Percentiles rank a stretch among this genome's conserved stretches.
Conservation (phyloP, 2,329 filamentous ascomycete genomes). For the Neopestalotiopsis sp. region DNA sequence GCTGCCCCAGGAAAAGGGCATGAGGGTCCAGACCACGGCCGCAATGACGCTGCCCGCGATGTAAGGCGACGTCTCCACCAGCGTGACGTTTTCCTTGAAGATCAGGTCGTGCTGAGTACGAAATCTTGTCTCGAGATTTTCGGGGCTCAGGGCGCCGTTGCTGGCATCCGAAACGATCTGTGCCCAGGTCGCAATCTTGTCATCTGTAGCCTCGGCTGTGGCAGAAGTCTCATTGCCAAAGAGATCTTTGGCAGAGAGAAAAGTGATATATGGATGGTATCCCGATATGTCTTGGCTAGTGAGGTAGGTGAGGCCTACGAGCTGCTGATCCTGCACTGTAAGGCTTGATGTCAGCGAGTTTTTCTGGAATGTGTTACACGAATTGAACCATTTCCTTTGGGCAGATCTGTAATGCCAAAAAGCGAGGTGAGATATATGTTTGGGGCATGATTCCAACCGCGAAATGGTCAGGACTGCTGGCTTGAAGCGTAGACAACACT, state of each 20-base stretch:
- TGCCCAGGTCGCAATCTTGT: constrained; percentile 30
- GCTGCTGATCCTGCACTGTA: constrained; percentile 51
- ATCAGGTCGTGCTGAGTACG: constrained; percentile 46
- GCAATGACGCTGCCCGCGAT: constrained; percentile 33
- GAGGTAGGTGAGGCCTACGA: constrained; percentile 24
- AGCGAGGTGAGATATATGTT: too few species aligned
- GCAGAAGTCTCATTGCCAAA: constrained; percentile 32
- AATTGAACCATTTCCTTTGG: too few species aligned
- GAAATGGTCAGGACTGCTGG: background rate
- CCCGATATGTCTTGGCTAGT: constrained; percentile 18
- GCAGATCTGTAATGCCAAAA: too few species aligned
- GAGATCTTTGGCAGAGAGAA: constrained; percentile 27
- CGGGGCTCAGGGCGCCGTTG: constrained; percentile 27
- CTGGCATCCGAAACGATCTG: constrained; percentile 19
- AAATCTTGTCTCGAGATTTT: constrained; percentile 8
- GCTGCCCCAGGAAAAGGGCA: constrained; percentile 40
- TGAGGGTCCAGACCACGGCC: constrained; percentile 38
- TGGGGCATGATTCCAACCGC: background rate
- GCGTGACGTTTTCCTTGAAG: constrained; percentile 43
- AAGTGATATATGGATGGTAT: constrained; percentile 11
- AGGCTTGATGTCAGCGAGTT: constrained; percentile 23
- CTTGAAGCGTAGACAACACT: background rate
- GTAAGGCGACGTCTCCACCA: constrained; percentile 48
- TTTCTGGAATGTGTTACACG: background rate
- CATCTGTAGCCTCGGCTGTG: constrained; percentile 21